Evolutionary conservation across 2,329 filamentous ascomycete genomes (phyloP).

Genomic region (Colletotrichum truncatum): DNA sequence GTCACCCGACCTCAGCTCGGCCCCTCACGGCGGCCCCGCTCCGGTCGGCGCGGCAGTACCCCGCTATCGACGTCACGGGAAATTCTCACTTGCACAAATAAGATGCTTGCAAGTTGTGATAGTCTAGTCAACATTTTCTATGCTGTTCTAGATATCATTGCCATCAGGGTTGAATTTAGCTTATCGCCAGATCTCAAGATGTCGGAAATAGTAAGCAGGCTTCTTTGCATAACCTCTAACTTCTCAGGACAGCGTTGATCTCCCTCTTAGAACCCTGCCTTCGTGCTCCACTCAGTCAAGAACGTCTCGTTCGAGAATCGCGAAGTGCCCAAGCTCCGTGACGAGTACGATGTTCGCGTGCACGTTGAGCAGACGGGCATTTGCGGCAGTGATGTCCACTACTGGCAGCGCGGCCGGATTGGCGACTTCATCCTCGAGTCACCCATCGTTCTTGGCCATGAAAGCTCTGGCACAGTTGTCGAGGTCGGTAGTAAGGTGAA

Average conservation of each 20-base stretch:
- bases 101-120: neutral
- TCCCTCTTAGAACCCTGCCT: slow-evolving; percentile 50
- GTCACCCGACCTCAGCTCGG: slow-evolving; percentile 14
- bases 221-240: neutral
- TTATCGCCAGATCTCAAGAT: neutral
- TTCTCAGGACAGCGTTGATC: neutral
- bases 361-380: slow-evolving; percentile 56
- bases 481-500: slow-evolving; percentile 50
- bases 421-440: slow-evolving; percentile 53
- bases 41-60: slow-evolving; percentile 18
- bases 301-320: slow-evolving; percentile 55
- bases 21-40: slow-evolving; percentile 19
- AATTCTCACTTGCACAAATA: neutral
- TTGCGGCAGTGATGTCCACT: slow-evolving; percentile 56
- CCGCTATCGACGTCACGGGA: slow-evolving; percentile 20
- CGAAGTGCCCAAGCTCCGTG: slow-evolving; percentile 46
- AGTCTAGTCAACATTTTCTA: neutral
- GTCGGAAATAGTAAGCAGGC: slow-evolving; percentile 4
- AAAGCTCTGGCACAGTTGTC: slow-evolving; percentile 51
- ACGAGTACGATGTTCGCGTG: slow-evolving; percentile 52
- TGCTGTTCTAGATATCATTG: neutral
- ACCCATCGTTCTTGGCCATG: slow-evolving; percentile 58
- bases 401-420: slow-evolving; percentile 57
- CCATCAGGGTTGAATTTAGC: neutral
- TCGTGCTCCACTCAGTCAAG: slow-evolving; percentile 55